Base-by-base conservation (phyloP, 768 basidiomycete species). In the Porphyrellus cyaneotinctus region DNA sequence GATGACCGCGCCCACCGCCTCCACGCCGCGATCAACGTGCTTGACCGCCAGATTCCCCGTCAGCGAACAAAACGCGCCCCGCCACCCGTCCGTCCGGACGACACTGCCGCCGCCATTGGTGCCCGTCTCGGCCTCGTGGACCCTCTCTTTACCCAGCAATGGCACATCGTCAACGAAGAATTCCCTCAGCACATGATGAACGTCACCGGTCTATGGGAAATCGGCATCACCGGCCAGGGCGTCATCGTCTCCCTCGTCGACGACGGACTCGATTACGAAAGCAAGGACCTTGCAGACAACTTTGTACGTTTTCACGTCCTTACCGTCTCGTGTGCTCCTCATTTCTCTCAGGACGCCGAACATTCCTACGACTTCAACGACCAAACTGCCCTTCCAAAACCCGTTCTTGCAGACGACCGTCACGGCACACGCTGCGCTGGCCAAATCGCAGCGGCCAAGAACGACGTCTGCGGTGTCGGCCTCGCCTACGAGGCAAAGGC, bases 381-480 rank as follows among this genome's bases (percentile, higher is more conserved):
- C 64, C 93, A 98, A 63, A 83, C 83, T 24, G 75, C 82, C 14
- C 76, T 97, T 7, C 97, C 97, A 11, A 87, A 86, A 31, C 97
- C 97, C 0, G 81, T 85, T 52, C 83, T 95, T 39, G 79, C 77
- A 23, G 95, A 98, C 58, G 97, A 99, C 61, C 91, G 91, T 61
- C 97, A 99, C 65, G 97, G 97, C 12, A 99, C 97, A 0, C 88
- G 97, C 2, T 99, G 97, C 68, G 95, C 95, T 2, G 97, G 97
- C 26, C 95, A 99, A 70, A 83, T 99, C 44, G 94, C 91, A 20
- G 97, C 97, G 1, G 84, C 78, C 14, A 91, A 89, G 66, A 99
- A 99, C 72, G 83, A 87, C 48, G 89, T 88, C 2, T 99, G 97
- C 63, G 97, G 97, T 30, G 76, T 98, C 15, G 97, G 97, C 18